Evolutionary conservation across 495 filamentous ascomycete species (phyloP), one percentile per base, ranked within the genome.

Genomic region (Parmelia sp.): DNA sequence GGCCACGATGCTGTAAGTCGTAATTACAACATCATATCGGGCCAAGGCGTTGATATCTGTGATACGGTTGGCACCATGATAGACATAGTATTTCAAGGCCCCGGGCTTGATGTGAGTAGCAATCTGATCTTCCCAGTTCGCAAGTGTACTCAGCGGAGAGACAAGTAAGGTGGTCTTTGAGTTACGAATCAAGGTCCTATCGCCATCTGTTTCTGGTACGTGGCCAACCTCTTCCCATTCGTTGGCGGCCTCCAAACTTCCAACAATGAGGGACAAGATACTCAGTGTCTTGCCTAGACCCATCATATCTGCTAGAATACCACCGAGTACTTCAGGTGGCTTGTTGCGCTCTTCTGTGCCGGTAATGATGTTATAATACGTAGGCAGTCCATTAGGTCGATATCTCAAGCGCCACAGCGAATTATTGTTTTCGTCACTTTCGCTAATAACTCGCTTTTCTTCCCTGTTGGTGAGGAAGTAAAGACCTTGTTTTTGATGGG

Each of bases 281-380:
- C 89, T 96, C 56, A 98, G 75, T 0, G 94, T 97, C 72, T 98
- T 98, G 9, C 94, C 94, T 21, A 98, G 77, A 44, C 94, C 94
- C 94, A 98, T 98, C 88, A 96, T 91, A 71, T 98, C 94, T 10
- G 94, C 94, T 27, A 98, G 78, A 37, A 98, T 88, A n/a, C 94
- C 94, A 12, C 94, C 94, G 1, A 87, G 77, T 0, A 84, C 81
- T 64, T 91, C 84, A 0, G 83, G 77, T 1, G 94, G 93, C 67
- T 84, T 83, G n/a, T 82, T 66, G 21, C 77, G 75, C 62, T 84
- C 74, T 33, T 86, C 77, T 12, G 86, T 79, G 7, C 86, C 88
- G 55, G 90, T 97, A 69, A 98, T 90, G 35, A 96, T 84, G 66
- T 98, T 89, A 65, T 86, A 83, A 68, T 88, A 97, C 10, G 75